phyloP scores from a whole-genome alignment of 2,329 filamentous ascomycete species.

The Parafenestella ontariensis region DNA sequence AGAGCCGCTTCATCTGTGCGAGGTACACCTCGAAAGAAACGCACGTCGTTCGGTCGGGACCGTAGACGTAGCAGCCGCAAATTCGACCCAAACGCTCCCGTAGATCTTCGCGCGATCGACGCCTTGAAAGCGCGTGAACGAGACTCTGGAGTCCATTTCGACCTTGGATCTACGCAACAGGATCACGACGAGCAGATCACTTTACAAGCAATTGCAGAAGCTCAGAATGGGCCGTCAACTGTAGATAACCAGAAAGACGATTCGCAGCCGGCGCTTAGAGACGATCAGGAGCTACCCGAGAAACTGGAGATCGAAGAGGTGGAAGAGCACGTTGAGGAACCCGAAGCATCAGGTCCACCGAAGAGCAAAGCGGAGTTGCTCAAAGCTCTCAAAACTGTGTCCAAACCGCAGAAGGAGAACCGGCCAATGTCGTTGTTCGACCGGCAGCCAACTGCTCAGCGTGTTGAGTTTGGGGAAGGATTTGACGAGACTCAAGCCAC shows the following conservation, averaged over 20 bases:
- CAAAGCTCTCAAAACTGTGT: constrained; percentile 23
- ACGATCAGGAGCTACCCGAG: constrained; percentile 7
- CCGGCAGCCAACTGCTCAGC: constrained; percentile 47
- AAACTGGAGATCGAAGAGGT: constrained; percentile 4
- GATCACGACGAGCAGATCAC: constrained; percentile 8
- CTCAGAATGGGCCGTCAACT: constrained; percentile 2
- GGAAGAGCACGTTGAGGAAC: constrained; percentile 16
- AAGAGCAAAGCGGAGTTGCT: constrained; percentile 29
- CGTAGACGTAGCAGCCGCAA: constrained; percentile 39
- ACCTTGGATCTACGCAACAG: constrained; percentile 10
- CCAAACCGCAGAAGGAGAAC: constrained; percentile 45
- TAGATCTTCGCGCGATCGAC: constrained; percentile 30
- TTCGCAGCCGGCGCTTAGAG: constrained; percentile 3
- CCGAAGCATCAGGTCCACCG: constrained; percentile 23
- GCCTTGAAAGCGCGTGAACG: constrained; percentile 29
- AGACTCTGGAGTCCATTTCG: constrained; percentile 18
- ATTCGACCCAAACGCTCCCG: constrained; percentile 35
- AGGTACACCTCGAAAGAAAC: constrained; percentile 31
- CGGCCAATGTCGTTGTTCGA: constrained; percentile 48
- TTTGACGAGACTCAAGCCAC: constrained; percentile 39
- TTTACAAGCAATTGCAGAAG: constrained; percentile 8
- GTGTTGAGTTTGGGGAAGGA: constrained; percentile 49
- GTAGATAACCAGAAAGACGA: constrained; percentile 14
- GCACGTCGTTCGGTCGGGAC: constrained; percentile 35
- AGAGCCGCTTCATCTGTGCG: constrained; percentile 4